These are phyloP conservation scores for Phylloporus arenicola DNA, from an alignment of 768 basidiomycete species.

Conservation along the genomic window DNA sequence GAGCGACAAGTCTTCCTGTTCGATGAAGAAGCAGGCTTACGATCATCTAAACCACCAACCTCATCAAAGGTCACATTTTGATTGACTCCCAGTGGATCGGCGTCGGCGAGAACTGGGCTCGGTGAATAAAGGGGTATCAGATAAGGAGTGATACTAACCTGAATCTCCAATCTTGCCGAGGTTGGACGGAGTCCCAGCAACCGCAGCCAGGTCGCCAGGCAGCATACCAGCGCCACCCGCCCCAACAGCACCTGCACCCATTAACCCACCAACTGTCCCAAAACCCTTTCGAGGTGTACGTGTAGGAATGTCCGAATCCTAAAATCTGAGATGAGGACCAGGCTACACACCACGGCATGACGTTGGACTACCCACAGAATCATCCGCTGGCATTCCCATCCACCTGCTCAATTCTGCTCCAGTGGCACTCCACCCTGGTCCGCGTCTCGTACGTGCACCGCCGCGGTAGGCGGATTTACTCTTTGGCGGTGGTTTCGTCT, in stretches of 20 bases:
- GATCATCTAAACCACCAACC: slow-evolving; percentile 93
- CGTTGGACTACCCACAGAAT: slow-evolving; percentile 47
- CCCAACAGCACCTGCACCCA: slow-evolving; percentile 40
- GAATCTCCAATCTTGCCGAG: slow-evolving; percentile 80
- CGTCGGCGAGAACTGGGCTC: slow-evolving; percentile 75
- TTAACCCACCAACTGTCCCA: slow-evolving; percentile 50
- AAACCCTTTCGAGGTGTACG: slow-evolving; percentile 67
- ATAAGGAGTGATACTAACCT: slow-evolving; percentile 36
- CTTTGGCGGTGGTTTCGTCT: slow-evolving; percentile 40
- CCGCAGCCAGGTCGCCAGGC: slow-evolving; percentile 52
- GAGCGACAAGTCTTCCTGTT: neutral
- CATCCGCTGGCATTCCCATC: slow-evolving; percentile 70
- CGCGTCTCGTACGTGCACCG: slow-evolving; percentile 38
- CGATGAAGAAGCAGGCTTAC: slow-evolving; percentile 39
- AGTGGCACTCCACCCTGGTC: slow-evolving; percentile 71
- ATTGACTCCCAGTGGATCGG: slow-evolving; percentile 92
- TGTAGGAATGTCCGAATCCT: slow-evolving; percentile 71
- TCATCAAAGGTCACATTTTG: slow-evolving; percentile 93
- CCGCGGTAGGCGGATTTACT: slow-evolving; percentile 37
- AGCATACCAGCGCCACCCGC: slow-evolving; percentile 53
- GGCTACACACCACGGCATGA: neutral
- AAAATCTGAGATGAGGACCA: slow-evolving; percentile 1
- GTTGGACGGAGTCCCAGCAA: slow-evolving; percentile 76
- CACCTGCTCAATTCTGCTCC: slow-evolving; percentile 74
- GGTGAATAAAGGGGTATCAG: slow-evolving; percentile 11